Evolutionary conservation across 768 basidiomycete species (phyloP).

Genomic region (Pisolithus tinctorius): DNA sequence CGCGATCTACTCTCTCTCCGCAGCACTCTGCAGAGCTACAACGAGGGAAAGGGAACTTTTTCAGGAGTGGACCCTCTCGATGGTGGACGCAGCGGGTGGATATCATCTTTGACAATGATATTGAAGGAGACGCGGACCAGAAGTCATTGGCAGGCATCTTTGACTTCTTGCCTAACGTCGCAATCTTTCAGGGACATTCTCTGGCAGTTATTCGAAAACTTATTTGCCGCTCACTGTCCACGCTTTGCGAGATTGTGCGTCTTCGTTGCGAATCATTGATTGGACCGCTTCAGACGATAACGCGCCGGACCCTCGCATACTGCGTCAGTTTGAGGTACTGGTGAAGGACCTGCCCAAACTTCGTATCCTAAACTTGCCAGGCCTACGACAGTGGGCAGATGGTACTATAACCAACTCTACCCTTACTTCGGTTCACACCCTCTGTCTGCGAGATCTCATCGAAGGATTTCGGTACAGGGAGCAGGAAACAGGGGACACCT

Average conservation of each 20-base stretch:
- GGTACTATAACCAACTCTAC: conserved; percentile 6
- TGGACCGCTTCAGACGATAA: conserved; percentile 3
- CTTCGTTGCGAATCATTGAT: conserved; percentile 18
- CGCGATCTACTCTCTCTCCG: conserved; percentile 15
- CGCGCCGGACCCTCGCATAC: background rate
- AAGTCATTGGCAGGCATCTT: conserved; percentile 10
- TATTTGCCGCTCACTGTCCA: conserved; percentile 7
- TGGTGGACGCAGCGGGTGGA: conserved; percentile 20
- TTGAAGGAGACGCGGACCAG: background rate
- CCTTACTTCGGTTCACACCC: conserved; percentile 3
- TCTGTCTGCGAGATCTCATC: too few species aligned
- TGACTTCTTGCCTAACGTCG: conserved; percentile 10
- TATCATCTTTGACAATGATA: conserved; percentile 14
- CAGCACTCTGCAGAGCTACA: conserved; percentile 7
- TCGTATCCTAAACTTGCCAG: conserved; percentile 9
- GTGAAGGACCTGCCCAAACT: conserved; percentile 11
- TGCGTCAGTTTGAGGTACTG: background rate
- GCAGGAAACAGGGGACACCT: background rate
- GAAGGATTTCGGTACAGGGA: background rate
- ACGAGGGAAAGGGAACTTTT: conserved; percentile 6
- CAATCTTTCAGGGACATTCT: conserved; percentile 14
- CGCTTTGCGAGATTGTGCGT: conserved; percentile 11
- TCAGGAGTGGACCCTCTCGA: conserved; percentile 7
- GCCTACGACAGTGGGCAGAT: conserved; percentile 5
- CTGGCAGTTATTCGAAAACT: background rate